Base-by-base conservation (phyloP, 2,329 filamentous ascomycete genomes). In the Ceratocystis eucalypticola region DNA sequence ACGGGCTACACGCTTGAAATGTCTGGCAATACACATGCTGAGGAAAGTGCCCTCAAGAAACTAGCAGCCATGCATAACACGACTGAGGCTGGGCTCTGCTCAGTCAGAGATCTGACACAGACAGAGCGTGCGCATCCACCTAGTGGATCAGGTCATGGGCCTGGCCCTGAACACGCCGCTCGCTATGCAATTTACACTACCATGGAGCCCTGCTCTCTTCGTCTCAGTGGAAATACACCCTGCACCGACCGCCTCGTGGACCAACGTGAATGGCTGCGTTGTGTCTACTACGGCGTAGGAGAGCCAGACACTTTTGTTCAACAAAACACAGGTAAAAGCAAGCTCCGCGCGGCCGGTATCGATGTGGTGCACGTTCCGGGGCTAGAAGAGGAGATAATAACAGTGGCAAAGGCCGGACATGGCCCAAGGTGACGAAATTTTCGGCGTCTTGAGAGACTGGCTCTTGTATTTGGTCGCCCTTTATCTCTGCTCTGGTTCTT, bases 1-100 rank as follows among this genome's bases (percentile, higher is more conserved):
- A 89, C 89, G 1, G 93, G 94, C 65, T 97, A 93, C 77, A 96
- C 94, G 0, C 82, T 96, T 67, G 93, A 99, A 75, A 84, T 92
- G 3, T 81, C 85, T 0, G 94, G 93, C 53, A 99, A 99, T 77
- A 97, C 94, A 0, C 94, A 99, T 73, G 94, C 94, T 2, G 94
- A 99, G 74, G 91, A 99, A 77, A 93, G 88, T 75, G 96, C 91
- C 73, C 82, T 99, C 66, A 76, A 86, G 62, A 97, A 99, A 74
- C 81, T 86, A 15, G 79, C 83, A 1, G 72, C 77, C 30, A 20
- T 63, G 8, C 28, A 65, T 33, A 37, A 61, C 71, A 76, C 80
- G 0, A 67, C 79, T 0, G 85, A 88, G 70, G 82, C 83, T 15
- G 25, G 61, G 12, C 28, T 67, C 15, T 10, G 33, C 12, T 46